Evolutionary conservation across 1,284 basidiomycete genomes (phyloP).

Genomic region (Naganishia sp.): DNA sequence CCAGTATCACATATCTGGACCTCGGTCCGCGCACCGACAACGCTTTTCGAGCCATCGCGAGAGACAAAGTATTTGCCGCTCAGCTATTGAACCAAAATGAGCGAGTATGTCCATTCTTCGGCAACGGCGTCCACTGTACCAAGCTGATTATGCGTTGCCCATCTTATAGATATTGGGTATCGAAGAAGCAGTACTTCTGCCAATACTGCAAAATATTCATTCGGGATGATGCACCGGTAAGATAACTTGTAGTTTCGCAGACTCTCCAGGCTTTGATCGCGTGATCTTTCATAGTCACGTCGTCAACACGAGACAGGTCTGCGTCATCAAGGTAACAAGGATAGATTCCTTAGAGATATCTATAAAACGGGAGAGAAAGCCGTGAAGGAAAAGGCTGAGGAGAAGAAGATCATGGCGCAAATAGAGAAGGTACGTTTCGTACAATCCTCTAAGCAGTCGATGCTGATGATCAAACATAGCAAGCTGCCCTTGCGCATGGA

Average conservation of each 20-base stretch:
- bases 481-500: constrained; percentile 45
- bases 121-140: not conserved
- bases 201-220: constrained; percentile 63
- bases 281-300: constrained; percentile 62
- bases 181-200: constrained; percentile 58
- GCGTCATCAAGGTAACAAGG: constrained; percentile 90
- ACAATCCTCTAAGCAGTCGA: no score
- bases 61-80: not conserved
- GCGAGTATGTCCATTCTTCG: constrained; percentile 10
- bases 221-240: constrained; percentile 79
- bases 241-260: constrained; percentile 20
- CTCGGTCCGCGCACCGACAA: no score
- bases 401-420: constrained; percentile 78
- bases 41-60: no score
- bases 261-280: constrained; percentile 15
- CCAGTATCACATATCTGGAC: no score
- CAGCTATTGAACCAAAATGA: constrained; percentile 1
- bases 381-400: constrained; percentile 81
- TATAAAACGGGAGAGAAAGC: constrained; percentile 91
- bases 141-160: not conserved
- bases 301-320: constrained; percentile 90
- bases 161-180: constrained; percentile 55
- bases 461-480: constrained; percentile 33
- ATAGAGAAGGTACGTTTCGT: constrained; percentile 70
- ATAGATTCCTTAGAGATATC: constrained; percentile 83